These are phyloP conservation scores for Chlamydomonas incerta DNA, from an alignment of 139 green algal species.

Conservation along the genomic window DNA sequence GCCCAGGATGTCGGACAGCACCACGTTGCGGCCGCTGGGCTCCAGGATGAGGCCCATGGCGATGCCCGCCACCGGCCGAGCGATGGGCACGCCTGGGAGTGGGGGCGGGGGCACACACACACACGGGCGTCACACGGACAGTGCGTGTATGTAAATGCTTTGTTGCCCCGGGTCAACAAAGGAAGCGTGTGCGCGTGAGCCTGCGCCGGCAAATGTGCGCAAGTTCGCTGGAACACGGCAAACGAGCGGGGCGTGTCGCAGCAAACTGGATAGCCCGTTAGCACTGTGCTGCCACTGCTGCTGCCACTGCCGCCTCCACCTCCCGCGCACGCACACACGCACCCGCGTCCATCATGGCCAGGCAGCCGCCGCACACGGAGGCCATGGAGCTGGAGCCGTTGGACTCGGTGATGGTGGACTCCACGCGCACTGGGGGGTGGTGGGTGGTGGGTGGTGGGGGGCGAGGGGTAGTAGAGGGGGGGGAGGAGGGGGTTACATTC, in stretches of 20 bases:
- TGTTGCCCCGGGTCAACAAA: too few relatives aligned
- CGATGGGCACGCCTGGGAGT: slow-evolving; percentile 90
- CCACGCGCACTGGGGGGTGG: slow-evolving; percentile 74
- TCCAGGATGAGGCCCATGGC: slow-evolving; percentile 98
- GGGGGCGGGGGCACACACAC: not conserved
- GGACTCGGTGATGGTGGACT: slow-evolving; percentile 96
- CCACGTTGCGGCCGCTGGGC: slow-evolving; percentile 51
- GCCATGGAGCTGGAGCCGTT: slow-evolving; percentile 98
- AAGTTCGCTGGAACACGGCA: too few relatives aligned
- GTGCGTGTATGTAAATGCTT: too few relatives aligned
- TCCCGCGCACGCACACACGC: not conserved
- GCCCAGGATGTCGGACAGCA: slow-evolving; percentile 96
- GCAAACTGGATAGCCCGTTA: too few relatives aligned
- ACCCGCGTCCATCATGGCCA: slow-evolving; percentile 94
- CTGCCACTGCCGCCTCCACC: not conserved
- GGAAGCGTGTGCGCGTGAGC: too few relatives aligned
- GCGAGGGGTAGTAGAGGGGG: not conserved
- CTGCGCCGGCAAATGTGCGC: too few relatives aligned
- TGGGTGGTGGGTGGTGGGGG: not conserved
- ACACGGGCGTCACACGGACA: too few relatives aligned
- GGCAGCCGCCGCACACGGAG: slow-evolving; percentile 94
- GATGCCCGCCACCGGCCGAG: slow-evolving; percentile 89
- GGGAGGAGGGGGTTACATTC: too few relatives aligned
- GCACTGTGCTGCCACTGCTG: too few relatives aligned
- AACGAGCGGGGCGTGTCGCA: too few relatives aligned